Evolutionary conservation across 805 yeast genomes (phyloP), one percentile per base, ranked within the genome.

Genomic region (Saturnispora dispora): DNA sequence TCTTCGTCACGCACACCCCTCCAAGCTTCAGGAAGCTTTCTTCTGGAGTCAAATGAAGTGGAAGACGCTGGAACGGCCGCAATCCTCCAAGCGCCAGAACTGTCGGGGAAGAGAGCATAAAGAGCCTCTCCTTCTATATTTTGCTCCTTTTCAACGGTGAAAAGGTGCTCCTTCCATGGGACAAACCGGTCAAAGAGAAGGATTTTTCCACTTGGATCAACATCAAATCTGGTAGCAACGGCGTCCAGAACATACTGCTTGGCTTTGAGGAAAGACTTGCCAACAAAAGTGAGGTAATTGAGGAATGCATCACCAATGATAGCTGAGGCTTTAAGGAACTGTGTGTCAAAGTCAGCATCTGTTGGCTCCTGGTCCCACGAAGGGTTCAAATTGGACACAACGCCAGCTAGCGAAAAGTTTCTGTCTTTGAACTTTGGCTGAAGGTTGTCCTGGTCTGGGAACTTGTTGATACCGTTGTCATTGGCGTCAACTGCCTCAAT

Each of bases 81-180:
- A 47, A 93, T 79, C 71, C 99, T 80, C 91, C 95, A 88, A 46
- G 76, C 74, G 37, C 73, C 71, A 13, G 80, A 70, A n/a, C 83
- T 75, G 62, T 90, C 96, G 30, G 81, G 71, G 69, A 89, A 91
- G 51, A 93, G 70, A 2, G 88, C 95, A 64, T 87, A 91, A 52
- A 85, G 71, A 45, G 82, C 79, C 52, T 73, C 71, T 28, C 82
- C 83, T 57, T 71, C 73, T 22, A 77, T 74, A 25, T 71, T 69
- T 57, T 77, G 69, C 52, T 76, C 83, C 57, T 72, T 76, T 67
- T 93, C 96, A 53, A 87, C 72, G 18, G 73, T 71, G 65, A 80
- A 88, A 46, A 91, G 72, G 65, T 93, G 98, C 63, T 88, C 96
- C 66, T 89, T 90, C 99, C 99, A 93, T 45, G 96, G 96, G 49